Percentiles rank a stretch among this genome's conserved stretches.
These are phyloP conservation scores for Microsporum audouinii DNA, from an alignment of 2,329 filamentous ascomycete species.

Conservation along the genomic window DNA sequence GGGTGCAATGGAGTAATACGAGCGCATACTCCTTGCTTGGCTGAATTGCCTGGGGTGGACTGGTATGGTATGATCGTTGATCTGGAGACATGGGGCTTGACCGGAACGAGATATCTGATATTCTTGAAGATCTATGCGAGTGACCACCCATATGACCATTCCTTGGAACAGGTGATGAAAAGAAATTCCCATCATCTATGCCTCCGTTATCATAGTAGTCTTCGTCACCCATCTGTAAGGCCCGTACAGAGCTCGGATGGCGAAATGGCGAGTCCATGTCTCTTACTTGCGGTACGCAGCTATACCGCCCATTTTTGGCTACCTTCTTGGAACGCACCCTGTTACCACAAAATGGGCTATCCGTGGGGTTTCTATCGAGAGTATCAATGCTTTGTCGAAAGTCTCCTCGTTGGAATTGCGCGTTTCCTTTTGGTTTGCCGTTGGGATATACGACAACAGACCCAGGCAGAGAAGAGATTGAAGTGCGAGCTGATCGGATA, in stretches of 20 bases:
- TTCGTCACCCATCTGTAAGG: slow-evolving; percentile 26
- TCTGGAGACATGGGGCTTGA: slow-evolving; percentile 26
- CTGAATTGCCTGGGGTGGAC: slow-evolving; percentile 20
- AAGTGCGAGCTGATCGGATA: slow-evolving; percentile 21
- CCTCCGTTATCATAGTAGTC: slow-evolving; percentile 22
- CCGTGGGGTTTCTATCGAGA: not conserved
- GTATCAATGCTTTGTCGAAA: not conserved
- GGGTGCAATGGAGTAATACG: slow-evolving; percentile 49
- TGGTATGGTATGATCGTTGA: slow-evolving; percentile 24
- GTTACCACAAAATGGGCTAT: not conserved
- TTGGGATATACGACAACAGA: slow-evolving; percentile 27
- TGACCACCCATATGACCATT: slow-evolving; percentile 2
- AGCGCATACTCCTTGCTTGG: slow-evolving; percentile 43
- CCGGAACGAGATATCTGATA: slow-evolving; percentile 23
- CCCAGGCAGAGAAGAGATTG: slow-evolving; percentile 31
- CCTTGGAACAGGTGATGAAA: slow-evolving; percentile 22
- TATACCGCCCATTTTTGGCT: slow-evolving; percentile 13
- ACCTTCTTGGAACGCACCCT: slow-evolving; percentile 11
- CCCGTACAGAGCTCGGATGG: slow-evolving; percentile 36
- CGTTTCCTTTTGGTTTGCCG: not conserved
- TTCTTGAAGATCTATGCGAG: slow-evolving; percentile 14
- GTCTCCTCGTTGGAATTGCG: not conserved
- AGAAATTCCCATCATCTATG: slow-evolving; percentile 28
- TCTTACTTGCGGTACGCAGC: slow-evolving; percentile 21
- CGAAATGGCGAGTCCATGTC: slow-evolving; percentile 31